Evolutionary conservation across 2,329 filamentous ascomycete species (phyloP).

Genomic region (Gnomoniopsis smithogilvyi): DNA sequence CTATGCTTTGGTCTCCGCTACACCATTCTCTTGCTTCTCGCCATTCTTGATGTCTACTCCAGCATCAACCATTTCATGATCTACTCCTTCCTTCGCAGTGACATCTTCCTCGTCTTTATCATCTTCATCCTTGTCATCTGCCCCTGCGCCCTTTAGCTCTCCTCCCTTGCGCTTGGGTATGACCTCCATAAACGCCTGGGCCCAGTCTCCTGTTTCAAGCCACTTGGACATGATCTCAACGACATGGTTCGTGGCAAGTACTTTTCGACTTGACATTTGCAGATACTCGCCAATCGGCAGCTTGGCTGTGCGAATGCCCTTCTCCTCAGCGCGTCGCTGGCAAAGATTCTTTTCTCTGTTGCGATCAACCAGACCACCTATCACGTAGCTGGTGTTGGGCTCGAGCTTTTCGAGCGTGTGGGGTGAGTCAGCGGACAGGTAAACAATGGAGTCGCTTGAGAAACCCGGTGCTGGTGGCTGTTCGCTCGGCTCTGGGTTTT

Average conservation of each 20-base stretch:
- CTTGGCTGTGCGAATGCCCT: constrained; percentile 81
- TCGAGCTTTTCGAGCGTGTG: constrained; percentile 79
- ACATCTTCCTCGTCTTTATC: not conserved
- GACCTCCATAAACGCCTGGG: constrained; percentile 78
- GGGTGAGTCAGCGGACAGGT: constrained; percentile 88
- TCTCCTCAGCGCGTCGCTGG: constrained; percentile 73
- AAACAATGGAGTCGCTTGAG: constrained; percentile 60
- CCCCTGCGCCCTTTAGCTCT: constrained; percentile 49
- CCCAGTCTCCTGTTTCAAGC: constrained; percentile 90
- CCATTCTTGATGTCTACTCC: not conserved
- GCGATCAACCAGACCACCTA: constrained; percentile 92
- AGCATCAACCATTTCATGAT: not conserved
- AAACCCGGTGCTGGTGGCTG: constrained; percentile 26
- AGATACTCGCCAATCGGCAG: constrained; percentile 95
- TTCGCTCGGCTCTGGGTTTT: constrained; percentile 21
- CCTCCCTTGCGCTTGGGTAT: constrained; percentile 91
- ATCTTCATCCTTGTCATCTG: constrained; percentile 14
- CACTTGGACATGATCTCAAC: constrained; percentile 94
- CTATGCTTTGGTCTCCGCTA: not conserved
- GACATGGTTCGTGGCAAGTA: constrained; percentile 93
- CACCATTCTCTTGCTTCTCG: not conserved
- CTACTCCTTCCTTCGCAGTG: not conserved
- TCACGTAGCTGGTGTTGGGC: constrained; percentile 86
- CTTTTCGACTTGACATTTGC: constrained; percentile 80
- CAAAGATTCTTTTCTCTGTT: constrained; percentile 96